Conservation (phyloP, 2,329 filamentous ascomycete species). For the Cladosporium sp. region DNA sequence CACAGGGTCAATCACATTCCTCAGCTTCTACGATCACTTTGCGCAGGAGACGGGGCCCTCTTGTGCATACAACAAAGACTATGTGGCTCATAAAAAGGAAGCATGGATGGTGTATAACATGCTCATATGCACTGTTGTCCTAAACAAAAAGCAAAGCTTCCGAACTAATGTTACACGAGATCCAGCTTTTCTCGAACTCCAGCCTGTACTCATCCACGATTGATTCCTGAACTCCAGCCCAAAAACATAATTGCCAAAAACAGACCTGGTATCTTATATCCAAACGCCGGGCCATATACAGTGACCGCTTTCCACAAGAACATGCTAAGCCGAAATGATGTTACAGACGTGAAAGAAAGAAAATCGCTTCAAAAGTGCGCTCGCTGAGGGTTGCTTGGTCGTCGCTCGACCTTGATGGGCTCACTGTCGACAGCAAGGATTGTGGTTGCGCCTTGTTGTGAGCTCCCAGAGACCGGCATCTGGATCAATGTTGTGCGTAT, state of each 20-base stretch:
- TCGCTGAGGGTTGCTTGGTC: slow-evolving; percentile 12
- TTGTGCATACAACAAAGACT: background rate
- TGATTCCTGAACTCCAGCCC: background rate
- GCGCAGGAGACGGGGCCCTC: no score
- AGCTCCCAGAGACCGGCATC: slow-evolving; percentile 27
- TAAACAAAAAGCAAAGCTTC: background rate
- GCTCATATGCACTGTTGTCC: background rate
- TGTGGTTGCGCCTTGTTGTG: slow-evolving; percentile 25
- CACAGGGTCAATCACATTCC: background rate
- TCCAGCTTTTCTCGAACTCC: background rate
- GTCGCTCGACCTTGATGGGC: slow-evolving; percentile 33
- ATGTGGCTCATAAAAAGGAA: background rate
- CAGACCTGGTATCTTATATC: slow-evolving; percentile 17
- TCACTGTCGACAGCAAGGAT: slow-evolving; percentile 34
- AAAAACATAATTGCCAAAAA: background rate
- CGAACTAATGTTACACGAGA: background rate
- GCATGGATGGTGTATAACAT: background rate
- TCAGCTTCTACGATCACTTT: background rate
- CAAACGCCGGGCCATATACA: slow-evolving; percentile 9
- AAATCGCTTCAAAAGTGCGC: background rate
- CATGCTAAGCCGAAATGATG: slow-evolving; percentile 1
- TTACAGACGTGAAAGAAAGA: background rate
- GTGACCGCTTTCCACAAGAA: background rate
- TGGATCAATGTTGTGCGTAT: slow-evolving; percentile 34
- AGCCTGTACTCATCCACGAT: background rate